Base-by-base conservation (phyloP, 257 asterid genomes). In the Nicotiana knightiana region DNA sequence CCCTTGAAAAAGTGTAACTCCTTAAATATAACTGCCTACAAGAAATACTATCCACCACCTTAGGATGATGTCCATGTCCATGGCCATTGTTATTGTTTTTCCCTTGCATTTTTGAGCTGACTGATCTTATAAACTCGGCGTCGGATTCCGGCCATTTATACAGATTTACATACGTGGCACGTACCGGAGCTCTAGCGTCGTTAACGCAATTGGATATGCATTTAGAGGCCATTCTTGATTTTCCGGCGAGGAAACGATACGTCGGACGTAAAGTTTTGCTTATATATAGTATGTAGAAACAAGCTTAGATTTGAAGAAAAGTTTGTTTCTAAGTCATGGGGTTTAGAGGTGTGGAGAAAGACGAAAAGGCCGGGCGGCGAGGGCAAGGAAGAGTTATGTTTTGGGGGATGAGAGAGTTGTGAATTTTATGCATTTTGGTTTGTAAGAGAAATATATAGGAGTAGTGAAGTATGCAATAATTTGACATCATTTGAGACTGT, bases 91-190 rank as follows among this genome's bases (percentile, higher is more conserved):
- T 63, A 5, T 54, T 65, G 32, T 78, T 39, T 24, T 13, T 57
- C n/a, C 87, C 11, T 86, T 84, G 86, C n/a, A 46, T 61, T 57
- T 75, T 70, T 2, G 75, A 58, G 81, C 94, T 93, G 85, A 93
- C 84, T 0, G 97, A 93, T 17, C 93, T 58, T 6, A 94, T 91
- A 80, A 94, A 94, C 79, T 90, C 98, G 26, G 90, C 93, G 53
- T 93, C 97, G 48, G 98, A 92, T 86, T 89, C 98, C 70, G 97
- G 97, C 97, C 98, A 92, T 82, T 93, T 94, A 91, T 93, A 93
- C 55, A 92, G 91, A 87, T 87, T 94, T 11, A 89, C 88, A 24
- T 93, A 91, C 21, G 88, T 91, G 46, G 93, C 97, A 53, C 97
- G 85, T 3, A 91, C 89, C 1, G 98, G 98, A 6, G 46, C 86